These are phyloP conservation scores for Podila horticola DNA, from an alignment of 192 early-diverging fungal genomes.

Conservation along the genomic window DNA sequence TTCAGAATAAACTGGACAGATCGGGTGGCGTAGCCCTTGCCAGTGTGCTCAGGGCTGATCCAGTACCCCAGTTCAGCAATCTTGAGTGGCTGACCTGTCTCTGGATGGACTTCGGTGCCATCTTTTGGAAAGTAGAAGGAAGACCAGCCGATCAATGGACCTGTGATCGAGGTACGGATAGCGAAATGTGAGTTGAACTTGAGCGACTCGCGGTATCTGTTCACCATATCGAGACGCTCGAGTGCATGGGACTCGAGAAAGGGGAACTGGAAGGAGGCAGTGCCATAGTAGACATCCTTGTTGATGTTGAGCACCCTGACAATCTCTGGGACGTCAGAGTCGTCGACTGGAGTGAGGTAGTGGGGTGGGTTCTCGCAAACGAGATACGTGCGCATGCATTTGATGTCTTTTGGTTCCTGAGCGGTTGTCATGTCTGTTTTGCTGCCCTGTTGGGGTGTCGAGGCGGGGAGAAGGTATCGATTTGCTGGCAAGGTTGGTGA, in stretches of 20 bases:
- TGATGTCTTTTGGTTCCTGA: background rate
- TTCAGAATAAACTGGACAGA: slow-evolving; percentile 15
- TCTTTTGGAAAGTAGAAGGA: slow-evolving; percentile 8
- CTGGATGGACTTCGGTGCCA: slow-evolving; percentile 9
- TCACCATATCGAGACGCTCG: slow-evolving; percentile 7
- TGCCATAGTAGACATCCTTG: slow-evolving; percentile 37
- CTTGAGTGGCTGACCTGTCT: slow-evolving; percentile 1
- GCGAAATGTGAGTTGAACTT: slow-evolving; percentile 34
- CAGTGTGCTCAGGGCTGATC: slow-evolving; percentile 34
- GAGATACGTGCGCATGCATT: slow-evolving; percentile 20
- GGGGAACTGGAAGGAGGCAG: slow-evolving; percentile 30
- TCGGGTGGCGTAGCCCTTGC: slow-evolving; percentile 17
- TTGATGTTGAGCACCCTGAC: slow-evolving; percentile 33
- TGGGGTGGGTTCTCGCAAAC: slow-evolving; percentile 25
- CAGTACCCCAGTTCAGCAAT: slow-evolving; percentile 34
- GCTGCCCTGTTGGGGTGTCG: background rate
- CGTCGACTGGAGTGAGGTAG: slow-evolving; percentile 25
- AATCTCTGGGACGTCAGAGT: slow-evolving; percentile 31
- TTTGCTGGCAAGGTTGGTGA: background rate
- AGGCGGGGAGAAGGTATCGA: too few species aligned
- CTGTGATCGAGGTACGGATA: slow-evolving; percentile 26
- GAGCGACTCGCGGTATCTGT: background rate
- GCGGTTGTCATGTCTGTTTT: background rate
- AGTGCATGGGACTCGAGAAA: slow-evolving; percentile 26
- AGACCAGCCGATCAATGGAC: slow-evolving; percentile 35